Percentiles rank a stretch among this genome's conserved stretches.
These are phyloP conservation scores for Erodium texanum DNA, from an alignment of 441 rosid genomes.

Conservation along the genomic window DNA sequence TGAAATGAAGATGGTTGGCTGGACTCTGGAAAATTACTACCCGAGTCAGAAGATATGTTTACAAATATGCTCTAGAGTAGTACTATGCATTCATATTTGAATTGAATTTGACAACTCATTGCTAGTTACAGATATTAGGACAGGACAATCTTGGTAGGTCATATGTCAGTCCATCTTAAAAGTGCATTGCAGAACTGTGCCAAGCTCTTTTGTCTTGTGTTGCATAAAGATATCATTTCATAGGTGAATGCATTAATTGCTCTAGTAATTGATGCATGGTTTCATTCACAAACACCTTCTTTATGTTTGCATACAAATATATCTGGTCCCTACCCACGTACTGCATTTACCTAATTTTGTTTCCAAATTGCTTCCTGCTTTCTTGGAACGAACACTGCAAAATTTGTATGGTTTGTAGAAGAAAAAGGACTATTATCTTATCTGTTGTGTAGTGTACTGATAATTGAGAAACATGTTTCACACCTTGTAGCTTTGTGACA, in stretches of 20 bases:
- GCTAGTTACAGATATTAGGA: neutral
- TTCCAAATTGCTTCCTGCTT: neutral
- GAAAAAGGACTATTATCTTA: neutral
- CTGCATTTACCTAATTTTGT: neutral
- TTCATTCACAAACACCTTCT: neutral
- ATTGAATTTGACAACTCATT: neutral
- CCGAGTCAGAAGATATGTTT: neutral
- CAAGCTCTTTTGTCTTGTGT: neutral
- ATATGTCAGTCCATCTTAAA: neutral
- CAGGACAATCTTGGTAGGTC: neutral
- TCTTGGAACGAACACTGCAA: too few species aligned
- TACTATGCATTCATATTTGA: neutral
- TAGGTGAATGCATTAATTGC: neutral
- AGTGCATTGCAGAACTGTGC: neutral
- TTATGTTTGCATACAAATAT: neutral
- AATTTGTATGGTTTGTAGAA: neutral
- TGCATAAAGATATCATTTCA: neutral
- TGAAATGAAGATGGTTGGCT: too few species aligned
- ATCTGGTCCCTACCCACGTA: neutral
- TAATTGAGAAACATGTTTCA: too few species aligned
- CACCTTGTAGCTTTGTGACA: too few species aligned
- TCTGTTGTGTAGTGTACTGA: too few species aligned
- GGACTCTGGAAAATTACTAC: neutral
- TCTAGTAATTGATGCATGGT: neutral
- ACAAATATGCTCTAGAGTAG: neutral